phyloP scores from a whole-genome alignment of 192 early-diverging fungal species.

The Umbelopsis sp. region DNA sequence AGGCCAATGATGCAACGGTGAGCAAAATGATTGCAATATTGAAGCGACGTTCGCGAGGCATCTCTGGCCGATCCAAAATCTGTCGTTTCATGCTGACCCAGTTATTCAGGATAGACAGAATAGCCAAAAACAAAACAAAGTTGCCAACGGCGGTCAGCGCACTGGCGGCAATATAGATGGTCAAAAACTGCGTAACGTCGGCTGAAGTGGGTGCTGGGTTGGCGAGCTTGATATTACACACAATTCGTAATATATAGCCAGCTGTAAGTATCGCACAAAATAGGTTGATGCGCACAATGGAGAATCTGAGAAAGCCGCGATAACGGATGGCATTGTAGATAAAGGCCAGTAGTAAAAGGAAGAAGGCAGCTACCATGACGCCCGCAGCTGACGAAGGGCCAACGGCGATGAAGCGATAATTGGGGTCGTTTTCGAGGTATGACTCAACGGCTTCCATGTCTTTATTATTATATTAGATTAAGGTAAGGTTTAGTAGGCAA shows the following conservation, averaged over 20 bases:
- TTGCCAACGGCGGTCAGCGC: neutral
- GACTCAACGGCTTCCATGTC: neutral
- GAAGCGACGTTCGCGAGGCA: neutral
- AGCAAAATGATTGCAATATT: neutral
- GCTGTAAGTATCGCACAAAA: slow-evolving; percentile 10
- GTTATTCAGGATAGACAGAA: neutral
- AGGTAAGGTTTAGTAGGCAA: neutral
- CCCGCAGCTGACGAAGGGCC: slow-evolving; percentile 16
- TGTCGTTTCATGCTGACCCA: slow-evolving; percentile 2
- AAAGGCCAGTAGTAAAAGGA: neutral
- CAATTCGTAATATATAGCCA: slow-evolving; percentile 11
- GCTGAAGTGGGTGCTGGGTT: neutral
- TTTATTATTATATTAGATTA: neutral
- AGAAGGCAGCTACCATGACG: neutral
- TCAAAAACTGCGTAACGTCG: neutral
- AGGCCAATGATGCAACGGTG: neutral
- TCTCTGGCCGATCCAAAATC: neutral
- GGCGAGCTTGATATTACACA: neutral
- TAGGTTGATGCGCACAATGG: neutral
- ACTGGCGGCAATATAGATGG: neutral
- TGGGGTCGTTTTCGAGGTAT: slow-evolving; percentile 12
- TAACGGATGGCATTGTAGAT: slow-evolving; percentile 1
- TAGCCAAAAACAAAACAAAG: slow-evolving; percentile 2
- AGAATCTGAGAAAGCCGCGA: neutral
- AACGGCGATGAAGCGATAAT: slow-evolving; percentile 3